phyloP scores from a whole-genome alignment of 305 asterid species.

The Nicotiana rustica region DNA sequence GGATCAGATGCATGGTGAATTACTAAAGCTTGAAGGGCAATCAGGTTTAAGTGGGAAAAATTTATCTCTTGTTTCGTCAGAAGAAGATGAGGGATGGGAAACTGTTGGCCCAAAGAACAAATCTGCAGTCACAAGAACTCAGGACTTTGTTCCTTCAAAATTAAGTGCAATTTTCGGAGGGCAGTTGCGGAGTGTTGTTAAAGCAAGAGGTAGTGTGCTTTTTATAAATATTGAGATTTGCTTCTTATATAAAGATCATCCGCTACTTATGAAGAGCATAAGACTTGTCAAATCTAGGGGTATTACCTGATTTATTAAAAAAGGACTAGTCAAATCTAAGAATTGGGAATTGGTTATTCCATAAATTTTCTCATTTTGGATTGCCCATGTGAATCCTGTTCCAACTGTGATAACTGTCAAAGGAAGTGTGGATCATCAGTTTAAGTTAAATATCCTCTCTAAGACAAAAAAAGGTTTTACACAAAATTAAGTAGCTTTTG shows the following conservation, averaged over 20 bases:
- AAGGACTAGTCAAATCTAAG: conserved; percentile 11
- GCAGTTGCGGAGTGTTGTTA: conserved; percentile 80
- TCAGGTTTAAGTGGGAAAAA: conserved; percentile 60
- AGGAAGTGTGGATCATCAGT: not conserved
- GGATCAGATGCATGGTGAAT: conserved; percentile 95
- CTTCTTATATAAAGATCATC: not conserved
- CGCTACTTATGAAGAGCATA: conserved; percentile 17
- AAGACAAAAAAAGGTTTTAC: not conserved
- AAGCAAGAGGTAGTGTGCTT: conserved; percentile 66
- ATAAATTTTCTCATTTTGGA: conserved; percentile 22
- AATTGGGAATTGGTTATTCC: not conserved
- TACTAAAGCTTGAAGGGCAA: conserved; percentile 80
- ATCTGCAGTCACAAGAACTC: conserved; percentile 95
- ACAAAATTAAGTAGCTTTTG: not conserved
- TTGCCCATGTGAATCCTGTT: conserved; percentile 28
- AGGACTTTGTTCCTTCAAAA: conserved; percentile 74
- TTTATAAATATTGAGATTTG: not conserved
- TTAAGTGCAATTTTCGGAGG: conserved; percentile 89
- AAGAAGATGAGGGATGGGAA: conserved; percentile 96
- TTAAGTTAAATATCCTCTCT: not conserved
- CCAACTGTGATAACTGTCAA: conserved; percentile 25
- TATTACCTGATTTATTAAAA: no score
- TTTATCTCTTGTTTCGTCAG: conserved; percentile 63
- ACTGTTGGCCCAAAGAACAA: conserved; percentile 97
- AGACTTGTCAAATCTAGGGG: not conserved